A percentile compares a stretch with the other conserved stretches of the same genome.
phyloP scores from a whole-genome alignment of 495 filamentous ascomycete species.

The Tuber umbilicatum region DNA sequence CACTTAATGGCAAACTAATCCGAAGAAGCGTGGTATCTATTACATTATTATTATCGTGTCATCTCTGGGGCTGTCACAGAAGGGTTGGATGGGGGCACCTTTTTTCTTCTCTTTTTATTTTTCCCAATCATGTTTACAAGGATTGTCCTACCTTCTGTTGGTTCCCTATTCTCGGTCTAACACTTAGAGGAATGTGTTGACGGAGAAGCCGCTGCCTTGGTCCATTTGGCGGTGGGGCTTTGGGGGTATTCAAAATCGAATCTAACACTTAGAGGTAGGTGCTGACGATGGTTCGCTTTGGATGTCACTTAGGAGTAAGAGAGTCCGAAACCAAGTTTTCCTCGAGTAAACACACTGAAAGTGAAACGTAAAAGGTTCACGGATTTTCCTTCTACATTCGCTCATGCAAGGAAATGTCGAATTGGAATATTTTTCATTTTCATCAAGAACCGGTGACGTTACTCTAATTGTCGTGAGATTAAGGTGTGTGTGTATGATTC shows the following conservation, averaged over 20 bases:
- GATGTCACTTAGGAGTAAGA: constrained; percentile 25
- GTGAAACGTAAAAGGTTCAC: constrained; percentile 3
- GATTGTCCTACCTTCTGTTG: not conserved
- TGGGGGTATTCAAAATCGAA: constrained; percentile 2
- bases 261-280: constrained; percentile 43
- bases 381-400: constrained; percentile 7
- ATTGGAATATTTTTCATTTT: constrained; percentile 15
- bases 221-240: not conserved
- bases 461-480: not conserved
- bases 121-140: not conserved
- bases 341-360: not conserved
- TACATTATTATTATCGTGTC: not conserved
- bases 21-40: not conserved
- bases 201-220: constrained; percentile 1
- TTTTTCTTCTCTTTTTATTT: not conserved
- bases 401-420: not conserved
- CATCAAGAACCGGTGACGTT: constrained; percentile 5
- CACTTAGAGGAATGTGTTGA: constrained; percentile 4
- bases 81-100: not conserved
- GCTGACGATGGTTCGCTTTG: constrained; percentile 23
- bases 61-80: not conserved
- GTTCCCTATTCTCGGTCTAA: not conserved
- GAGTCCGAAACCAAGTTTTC: constrained; percentile 20
- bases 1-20: not conserved
- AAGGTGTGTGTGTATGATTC: constrained; percentile 5